phyloP scores from a whole-genome alignment of 2,329 filamentous ascomycete species.

The Fusarium nisikadoi region DNA sequence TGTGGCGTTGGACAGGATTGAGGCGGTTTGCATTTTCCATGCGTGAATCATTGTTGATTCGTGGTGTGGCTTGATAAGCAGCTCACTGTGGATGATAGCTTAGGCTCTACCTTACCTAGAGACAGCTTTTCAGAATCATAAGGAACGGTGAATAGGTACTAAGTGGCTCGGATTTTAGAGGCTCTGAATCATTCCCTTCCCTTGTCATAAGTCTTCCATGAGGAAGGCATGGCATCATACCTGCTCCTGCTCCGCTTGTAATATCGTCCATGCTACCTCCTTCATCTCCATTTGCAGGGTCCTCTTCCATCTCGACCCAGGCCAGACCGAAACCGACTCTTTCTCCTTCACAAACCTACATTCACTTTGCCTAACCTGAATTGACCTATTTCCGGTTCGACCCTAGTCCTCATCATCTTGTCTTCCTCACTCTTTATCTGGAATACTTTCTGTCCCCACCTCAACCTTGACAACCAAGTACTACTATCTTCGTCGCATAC shows the following conservation, averaged over 20 bases:
- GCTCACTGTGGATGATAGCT: not conserved
- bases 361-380: conserved; percentile 13
- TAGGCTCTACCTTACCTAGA: not conserved
- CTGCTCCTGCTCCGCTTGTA: conserved; percentile 21
- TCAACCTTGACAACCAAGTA: not conserved
- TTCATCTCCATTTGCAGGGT: conserved; percentile 17
- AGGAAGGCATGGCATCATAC: conserved; percentile 1
- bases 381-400: not conserved
- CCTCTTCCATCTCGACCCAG: conserved; percentile 9
- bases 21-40: conserved; percentile 7
- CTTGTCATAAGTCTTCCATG: not conserved
- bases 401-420: conserved; percentile 1
- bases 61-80: conserved; percentile 24
- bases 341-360: conserved; percentile 9
- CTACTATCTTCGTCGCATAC: not conserved
- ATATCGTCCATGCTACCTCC: conserved; percentile 11
- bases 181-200: not conserved
- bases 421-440: not conserved
- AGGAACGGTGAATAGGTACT: not conserved
- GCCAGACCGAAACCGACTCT: conserved; percentile 3
- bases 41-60: not conserved
- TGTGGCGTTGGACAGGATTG: conserved; percentile 21
- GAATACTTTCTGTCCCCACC: not conserved
- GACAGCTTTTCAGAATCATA: not conserved
- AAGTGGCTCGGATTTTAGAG: not conserved